Conservation (phyloP, 495 filamentous ascomycete genomes). For the Alectoria sarmentosa region DNA sequence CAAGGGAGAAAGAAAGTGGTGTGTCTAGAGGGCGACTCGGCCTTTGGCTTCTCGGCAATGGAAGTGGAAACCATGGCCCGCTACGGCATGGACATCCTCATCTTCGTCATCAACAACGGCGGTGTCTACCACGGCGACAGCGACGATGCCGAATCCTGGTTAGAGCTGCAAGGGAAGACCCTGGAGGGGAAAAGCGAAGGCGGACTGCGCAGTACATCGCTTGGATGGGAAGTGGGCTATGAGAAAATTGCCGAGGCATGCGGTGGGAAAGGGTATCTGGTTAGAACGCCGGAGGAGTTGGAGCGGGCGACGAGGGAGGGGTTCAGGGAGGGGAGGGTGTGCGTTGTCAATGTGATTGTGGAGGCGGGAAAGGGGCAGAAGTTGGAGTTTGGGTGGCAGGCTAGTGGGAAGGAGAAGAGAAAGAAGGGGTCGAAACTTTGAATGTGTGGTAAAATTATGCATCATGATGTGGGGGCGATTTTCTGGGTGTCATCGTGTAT, state of each 20-base stretch:
- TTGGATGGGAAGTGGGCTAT: conserved; percentile 53
- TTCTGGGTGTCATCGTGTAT: no score
- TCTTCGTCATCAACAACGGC: conserved; percentile 59
- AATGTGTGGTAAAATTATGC: no score
- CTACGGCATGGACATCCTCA: conserved; percentile 52
- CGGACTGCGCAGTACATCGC: conserved; percentile 47
- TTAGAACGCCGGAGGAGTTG: conserved; percentile 47
- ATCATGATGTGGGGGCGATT: background rate
- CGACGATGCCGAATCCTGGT: conserved; percentile 36
- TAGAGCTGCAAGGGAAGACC: conserved; percentile 35
- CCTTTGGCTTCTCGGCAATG: conserved; percentile 56
- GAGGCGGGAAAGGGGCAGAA: conserved; percentile 47
- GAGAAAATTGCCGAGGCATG: conserved; percentile 51
- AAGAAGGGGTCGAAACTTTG: conserved; percentile 18
- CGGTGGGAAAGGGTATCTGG: conserved; percentile 50
- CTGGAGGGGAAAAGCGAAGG: conserved; percentile 33
- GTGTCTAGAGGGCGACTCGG: conserved; percentile 55
- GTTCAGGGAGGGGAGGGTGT: conserved; percentile 39
- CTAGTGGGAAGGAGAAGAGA: conserved; percentile 15
- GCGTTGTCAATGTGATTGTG: conserved; percentile 54
- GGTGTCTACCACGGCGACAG: conserved; percentile 56
- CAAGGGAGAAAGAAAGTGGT: conserved; percentile 48
- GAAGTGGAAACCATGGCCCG: conserved; percentile 62
- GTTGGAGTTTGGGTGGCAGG: conserved; percentile 35
- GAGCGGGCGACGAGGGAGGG: conserved; percentile 46